These are phyloP conservation scores for Fagopyrum tataricum DNA, from an alignment of 148 eudicot species.

Conservation along the genomic window DNA sequence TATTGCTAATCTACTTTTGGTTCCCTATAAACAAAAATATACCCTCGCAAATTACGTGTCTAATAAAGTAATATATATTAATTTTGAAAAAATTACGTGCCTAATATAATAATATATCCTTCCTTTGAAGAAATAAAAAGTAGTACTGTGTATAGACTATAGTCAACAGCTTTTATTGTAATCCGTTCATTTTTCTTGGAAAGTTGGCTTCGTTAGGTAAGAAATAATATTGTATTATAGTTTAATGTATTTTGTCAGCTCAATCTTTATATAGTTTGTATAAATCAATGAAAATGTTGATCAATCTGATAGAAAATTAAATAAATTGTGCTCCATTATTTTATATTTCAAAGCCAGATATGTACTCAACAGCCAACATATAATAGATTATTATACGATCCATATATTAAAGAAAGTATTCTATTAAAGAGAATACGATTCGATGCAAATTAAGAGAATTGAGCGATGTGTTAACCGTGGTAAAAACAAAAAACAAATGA, in stretches of 20 bases:
- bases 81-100: background rate
- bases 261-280: background rate
- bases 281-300: background rate
- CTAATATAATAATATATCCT: background rate
- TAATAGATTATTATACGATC: too few relatives aligned
- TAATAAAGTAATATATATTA: too few relatives aligned
- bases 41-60: too few relatives aligned
- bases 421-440: too few relatives aligned
- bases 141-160: background rate
- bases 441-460: too few relatives aligned
- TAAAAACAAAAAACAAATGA: too few relatives aligned
- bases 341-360: background rate
- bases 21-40: too few relatives aligned
- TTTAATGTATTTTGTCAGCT: background rate
- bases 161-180: background rate
- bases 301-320: background rate
- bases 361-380: background rate
- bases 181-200: background rate
- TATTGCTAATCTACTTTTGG: too few relatives aligned
- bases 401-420: too few relatives aligned
- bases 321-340: background rate
- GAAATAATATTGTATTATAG: background rate
- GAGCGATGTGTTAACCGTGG: too few relatives aligned
- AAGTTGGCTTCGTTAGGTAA: background rate
- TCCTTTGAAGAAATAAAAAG: too few relatives aligned